Percentiles rank a stretch among this genome's conserved stretches.
These are phyloP conservation scores for Trichoderma polysporum DNA, from an alignment of 2,329 filamentous ascomycete genomes.

Conservation along the genomic window DNA sequence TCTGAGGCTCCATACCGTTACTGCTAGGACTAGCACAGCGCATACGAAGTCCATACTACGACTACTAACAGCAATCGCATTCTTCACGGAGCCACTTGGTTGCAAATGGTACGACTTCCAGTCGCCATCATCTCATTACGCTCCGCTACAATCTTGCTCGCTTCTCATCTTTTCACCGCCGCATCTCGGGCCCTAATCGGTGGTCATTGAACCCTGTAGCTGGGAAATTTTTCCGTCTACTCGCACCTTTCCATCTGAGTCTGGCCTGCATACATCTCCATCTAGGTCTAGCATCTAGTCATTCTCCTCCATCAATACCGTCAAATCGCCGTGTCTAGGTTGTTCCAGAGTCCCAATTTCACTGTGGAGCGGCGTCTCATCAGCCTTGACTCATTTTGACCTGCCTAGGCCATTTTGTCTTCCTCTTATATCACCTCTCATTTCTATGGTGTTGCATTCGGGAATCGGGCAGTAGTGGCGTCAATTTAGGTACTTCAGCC, in stretches of 20 bases:
- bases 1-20: neutral
- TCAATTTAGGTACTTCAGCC: neutral
- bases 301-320: neutral
- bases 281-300: neutral
- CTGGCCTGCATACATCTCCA: neutral
- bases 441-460: neutral
- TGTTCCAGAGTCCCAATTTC: neutral
- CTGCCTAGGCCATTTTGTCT: neutral
- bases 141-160: neutral
- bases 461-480: neutral
- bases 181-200: neutral
- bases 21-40: neutral
- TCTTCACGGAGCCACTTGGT: neutral
- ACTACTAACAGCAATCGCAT: neutral
- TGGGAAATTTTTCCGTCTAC: neutral
- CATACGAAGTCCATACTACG: too few relatives aligned
- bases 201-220: neutral
- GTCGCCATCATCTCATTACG: neutral
- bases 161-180: conserved; percentile 1
- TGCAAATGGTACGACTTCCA: neutral
- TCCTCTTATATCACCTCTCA: neutral
- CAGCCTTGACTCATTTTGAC: neutral
- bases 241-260: too few relatives aligned
- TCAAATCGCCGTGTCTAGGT: neutral
- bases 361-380: neutral